Conservation (phyloP, 345 rosid species). For the Rhizophora apiculata region DNA sequence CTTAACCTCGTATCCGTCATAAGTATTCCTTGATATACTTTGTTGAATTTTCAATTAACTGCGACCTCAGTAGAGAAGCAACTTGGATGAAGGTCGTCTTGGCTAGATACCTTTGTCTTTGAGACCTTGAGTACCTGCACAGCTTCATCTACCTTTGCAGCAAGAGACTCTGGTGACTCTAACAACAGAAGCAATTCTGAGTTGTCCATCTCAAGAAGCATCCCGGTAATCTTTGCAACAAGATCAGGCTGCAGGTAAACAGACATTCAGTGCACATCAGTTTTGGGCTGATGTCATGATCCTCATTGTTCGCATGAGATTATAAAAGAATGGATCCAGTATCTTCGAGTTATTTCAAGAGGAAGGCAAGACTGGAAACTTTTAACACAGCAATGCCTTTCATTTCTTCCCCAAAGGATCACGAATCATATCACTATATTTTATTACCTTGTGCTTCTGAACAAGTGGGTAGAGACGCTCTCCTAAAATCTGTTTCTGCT, state of each 20-base stretch:
- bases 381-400: background rate
- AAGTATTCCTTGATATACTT: background rate
- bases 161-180: conserved; percentile 57
- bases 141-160: conserved; percentile 67
- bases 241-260: conserved; percentile 56
- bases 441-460: conserved; percentile 53
- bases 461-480: conserved; percentile 64
- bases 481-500: conserved; percentile 61
- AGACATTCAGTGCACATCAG: background rate
- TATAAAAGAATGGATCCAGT: background rate
- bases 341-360: background rate
- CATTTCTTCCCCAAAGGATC: background rate
- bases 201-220: conserved; percentile 78
- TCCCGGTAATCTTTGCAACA: conserved; percentile 72
- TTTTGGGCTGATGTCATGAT: background rate
- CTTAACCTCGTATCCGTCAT: conserved; percentile 4
- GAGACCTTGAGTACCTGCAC: conserved; percentile 60
- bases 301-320: background rate
- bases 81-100: conserved; percentile 40
- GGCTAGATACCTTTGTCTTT: conserved; percentile 38
- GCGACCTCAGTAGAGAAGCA: conserved; percentile 58
- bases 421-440: no score
- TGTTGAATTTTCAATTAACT: conserved; percentile 36
- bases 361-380: no score
- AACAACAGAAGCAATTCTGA: conserved; percentile 55